phyloP scores from a whole-genome alignment of 768 basidiomycete species.

The Auricularia heimuer region DNA sequence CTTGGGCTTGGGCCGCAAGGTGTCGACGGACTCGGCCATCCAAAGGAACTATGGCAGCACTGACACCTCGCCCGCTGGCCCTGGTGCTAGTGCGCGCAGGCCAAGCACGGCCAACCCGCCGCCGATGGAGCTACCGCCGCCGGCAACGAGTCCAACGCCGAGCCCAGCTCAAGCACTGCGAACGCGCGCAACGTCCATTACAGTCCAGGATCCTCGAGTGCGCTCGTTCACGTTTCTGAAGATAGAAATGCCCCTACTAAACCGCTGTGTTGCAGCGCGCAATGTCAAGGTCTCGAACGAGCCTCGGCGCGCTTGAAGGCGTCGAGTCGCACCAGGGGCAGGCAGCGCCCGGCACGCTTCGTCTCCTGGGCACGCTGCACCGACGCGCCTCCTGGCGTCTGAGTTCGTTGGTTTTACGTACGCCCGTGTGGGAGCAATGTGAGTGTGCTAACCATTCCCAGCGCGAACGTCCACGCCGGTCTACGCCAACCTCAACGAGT shows the following conservation, averaged over 20 bases:
- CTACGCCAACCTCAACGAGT: constrained; percentile 7
- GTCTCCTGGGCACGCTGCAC: not conserved
- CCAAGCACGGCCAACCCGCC: not conserved
- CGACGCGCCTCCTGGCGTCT: not conserved
- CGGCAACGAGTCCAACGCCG: not conserved
- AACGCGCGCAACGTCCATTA: not conserved
- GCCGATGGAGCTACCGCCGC: not conserved
- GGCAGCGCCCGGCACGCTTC: not conserved
- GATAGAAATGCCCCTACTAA: not conserved
- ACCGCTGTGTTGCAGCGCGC: not conserved
- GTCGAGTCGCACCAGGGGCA: not conserved
- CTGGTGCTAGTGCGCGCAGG: not conserved
- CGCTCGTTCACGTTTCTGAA: not conserved
- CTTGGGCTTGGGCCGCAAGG: not conserved
- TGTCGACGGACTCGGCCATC: not conserved
- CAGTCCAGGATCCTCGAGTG: not conserved
- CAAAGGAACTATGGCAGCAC: constrained; percentile 10
- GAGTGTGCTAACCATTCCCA: constrained; percentile 7
- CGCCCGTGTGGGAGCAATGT: no score
- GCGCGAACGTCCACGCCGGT: constrained; percentile 13
- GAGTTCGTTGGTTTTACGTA: not conserved
- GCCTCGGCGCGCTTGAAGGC: not conserved
- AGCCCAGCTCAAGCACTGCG: not conserved
- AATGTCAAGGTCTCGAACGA: not conserved
- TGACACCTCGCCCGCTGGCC: not conserved